Conservation (phyloP, 352 stramenopile species). For the Phytophthora constricta region DNA sequence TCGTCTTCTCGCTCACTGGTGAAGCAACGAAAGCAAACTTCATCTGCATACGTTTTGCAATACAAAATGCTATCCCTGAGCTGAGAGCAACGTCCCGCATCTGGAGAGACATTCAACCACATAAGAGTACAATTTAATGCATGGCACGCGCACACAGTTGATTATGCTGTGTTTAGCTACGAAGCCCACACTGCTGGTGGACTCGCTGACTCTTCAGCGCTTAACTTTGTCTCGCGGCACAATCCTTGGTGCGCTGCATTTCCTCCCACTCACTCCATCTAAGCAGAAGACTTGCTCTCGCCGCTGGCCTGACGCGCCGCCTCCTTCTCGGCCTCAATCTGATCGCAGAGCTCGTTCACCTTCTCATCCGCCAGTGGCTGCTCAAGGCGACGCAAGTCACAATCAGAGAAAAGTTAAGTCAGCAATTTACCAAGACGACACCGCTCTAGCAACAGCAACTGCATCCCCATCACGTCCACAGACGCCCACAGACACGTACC, state of each 20-base stretch:
- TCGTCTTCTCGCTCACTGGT: slow-evolving; percentile 10
- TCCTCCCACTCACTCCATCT: slow-evolving; percentile 26
- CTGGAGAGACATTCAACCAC: too few species aligned
- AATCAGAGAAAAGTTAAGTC: not conserved
- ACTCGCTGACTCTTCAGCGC: slow-evolving; percentile 1
- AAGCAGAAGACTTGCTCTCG: slow-evolving; percentile 82
- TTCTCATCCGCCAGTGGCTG: slow-evolving; percentile 78
- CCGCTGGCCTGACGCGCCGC: slow-evolving; percentile 68
- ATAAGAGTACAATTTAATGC: too few species aligned
- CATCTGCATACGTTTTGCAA: too few species aligned
- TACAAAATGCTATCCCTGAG: too few species aligned
- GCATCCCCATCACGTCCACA: not conserved
- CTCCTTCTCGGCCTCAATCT: slow-evolving; percentile 89
- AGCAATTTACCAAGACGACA: slow-evolving; percentile 2
- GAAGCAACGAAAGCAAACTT: too few species aligned
- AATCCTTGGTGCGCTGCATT: slow-evolving; percentile 18
- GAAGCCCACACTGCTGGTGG: not conserved
- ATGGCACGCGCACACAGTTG: slow-evolving; percentile 22
- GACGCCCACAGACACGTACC: slow-evolving; percentile 50
- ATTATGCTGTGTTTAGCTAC: slow-evolving; percentile 24
- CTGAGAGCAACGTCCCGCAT: too few species aligned
- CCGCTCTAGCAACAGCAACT: not conserved
- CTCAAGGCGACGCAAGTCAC: too few species aligned
- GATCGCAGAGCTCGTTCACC: slow-evolving; percentile 79
- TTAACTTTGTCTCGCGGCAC: not conserved